Evolutionary conservation across 495 filamentous ascomycete species (phyloP), one percentile per base, ranked within the genome.

Genomic region (Penicillium ucsense): DNA sequence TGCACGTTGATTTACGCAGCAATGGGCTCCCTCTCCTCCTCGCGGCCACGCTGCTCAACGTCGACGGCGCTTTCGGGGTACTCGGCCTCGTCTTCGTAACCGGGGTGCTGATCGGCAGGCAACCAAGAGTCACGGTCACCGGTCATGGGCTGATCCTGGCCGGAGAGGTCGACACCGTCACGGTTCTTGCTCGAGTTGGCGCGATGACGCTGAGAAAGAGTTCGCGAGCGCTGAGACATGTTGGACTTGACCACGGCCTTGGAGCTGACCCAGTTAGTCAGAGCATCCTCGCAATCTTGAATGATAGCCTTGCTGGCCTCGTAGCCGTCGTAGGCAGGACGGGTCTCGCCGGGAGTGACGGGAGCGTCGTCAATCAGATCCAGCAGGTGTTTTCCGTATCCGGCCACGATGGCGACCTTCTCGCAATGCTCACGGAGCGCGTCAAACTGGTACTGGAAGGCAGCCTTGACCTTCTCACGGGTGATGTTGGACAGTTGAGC

Each of bases 401-500:
- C 89, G 41, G 92, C 94, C 60, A 98, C 94, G 64, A 97, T 90
- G 62, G 92, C 92, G 10, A 97, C 77, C 73, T 97, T 98, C 76
- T 98, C 92, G 70, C 87, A 94, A 73, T 98, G 92, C 71, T 98
- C 92, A 47, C 88, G 85, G 52, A 98, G 81, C 36, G 94, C 92
- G 65, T 97, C 92, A 57, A 98, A 98, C 61, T 98, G 92, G 73
- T 98, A 98, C 51, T 86, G 85, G 73, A 95, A 98, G 10, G 92
- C 94, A 9, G 90, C 83, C 79, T 98, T 98, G 61, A 98, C 80
- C 81, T 98, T 98, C 72, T 97, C 91, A 57, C 92, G 90, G 35
- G 92, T 97, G 65, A 98, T 98, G 76, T 98, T 98, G 60, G 89
- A 95, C 41, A 98, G 78, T 66, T 98, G 92, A 33, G 92, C 92